Conservation (phyloP, 768 basidiomycete species). For the Fomitopsis pulvina region DNA sequence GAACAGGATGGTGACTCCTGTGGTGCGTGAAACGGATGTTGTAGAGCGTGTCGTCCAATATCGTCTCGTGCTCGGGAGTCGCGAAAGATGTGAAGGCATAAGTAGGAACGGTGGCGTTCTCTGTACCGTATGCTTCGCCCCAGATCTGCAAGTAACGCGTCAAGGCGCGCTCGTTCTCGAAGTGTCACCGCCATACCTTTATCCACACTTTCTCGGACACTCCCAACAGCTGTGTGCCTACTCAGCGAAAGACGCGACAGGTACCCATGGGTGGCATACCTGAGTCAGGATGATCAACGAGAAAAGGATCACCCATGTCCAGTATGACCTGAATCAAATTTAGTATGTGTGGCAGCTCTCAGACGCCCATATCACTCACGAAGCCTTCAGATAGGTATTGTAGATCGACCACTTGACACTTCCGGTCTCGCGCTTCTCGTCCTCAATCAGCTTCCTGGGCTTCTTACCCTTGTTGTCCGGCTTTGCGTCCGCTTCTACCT, state of each 20-base stretch:
- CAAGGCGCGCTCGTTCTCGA: neutral
- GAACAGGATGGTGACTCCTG: slow-evolving; percentile 7
- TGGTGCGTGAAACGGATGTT: slow-evolving; percentile 16
- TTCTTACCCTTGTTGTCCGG: slow-evolving; percentile 41
- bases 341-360: neutral
- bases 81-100: slow-evolving; percentile 16
- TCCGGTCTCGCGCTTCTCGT: slow-evolving; percentile 75
- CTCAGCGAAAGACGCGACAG: neutral
- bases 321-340: slow-evolving; percentile 46
- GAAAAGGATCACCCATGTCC: slow-evolving; percentile 54
- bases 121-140: slow-evolving; percentile 53
- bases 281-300: slow-evolving; percentile 40
- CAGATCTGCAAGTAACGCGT: slow-evolving; percentile 36
- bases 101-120: neutral
- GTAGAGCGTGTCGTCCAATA: slow-evolving; percentile 17
- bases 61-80: slow-evolving; percentile 20
- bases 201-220: slow-evolving; percentile 71
- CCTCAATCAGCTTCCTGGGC: slow-evolving; percentile 69
- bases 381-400: slow-evolving; percentile 60
- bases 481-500: slow-evolving; percentile 21
- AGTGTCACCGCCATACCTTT: slow-evolving; percentile 35
- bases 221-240: slow-evolving; percentile 36
- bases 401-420: slow-evolving; percentile 74
- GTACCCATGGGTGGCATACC: slow-evolving; percentile 5
- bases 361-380: slow-evolving; percentile 38